Percentiles rank a stretch among this genome's conserved stretches.
Evolutionary conservation across 192 early-diverging fungal species (phyloP).

Genomic region (Backusella psychrophila): DNA sequence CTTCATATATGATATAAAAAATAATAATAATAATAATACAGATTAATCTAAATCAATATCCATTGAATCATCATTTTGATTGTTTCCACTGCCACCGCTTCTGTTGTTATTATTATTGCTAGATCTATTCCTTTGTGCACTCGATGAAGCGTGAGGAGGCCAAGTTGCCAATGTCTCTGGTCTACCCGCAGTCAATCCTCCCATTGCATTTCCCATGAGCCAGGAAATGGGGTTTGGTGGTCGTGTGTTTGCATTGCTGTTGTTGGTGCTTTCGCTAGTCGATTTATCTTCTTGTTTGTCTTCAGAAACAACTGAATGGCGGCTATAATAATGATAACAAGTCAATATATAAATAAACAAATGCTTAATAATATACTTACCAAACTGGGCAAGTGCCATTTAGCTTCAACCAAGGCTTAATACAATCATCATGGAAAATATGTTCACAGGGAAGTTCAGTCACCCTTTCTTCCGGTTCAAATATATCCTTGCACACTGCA

Average conservation of each 20-base stretch:
- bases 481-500: conserved; percentile 90
- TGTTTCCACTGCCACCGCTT: background rate
- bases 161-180: background rate
- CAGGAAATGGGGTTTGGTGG: background rate
- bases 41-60: conserved; percentile 13
- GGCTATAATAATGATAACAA: background rate
- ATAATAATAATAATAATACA: background rate
- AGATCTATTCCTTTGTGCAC: background rate
- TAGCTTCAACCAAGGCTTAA: conserved; percentile 89
- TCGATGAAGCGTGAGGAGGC: background rate
- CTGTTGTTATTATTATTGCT: background rate
- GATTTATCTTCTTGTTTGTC: conserved; percentile 1
- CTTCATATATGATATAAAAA: background rate
- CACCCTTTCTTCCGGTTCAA: conserved; percentile 60
- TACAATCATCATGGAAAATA: conserved; percentile 85
- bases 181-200: background rate
- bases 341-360: background rate
- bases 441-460: conserved; percentile 83
- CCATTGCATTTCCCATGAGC: background rate
- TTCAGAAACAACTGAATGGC: conserved; percentile 18
- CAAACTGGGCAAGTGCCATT: conserved; percentile 95
- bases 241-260: background rate
- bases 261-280: background rate
- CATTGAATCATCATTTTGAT: conserved; percentile 10
- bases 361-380: conserved; percentile 30